phyloP scores from a whole-genome alignment of 2,329 filamentous ascomycete species.

The Trichoderma atrobrunneum region DNA sequence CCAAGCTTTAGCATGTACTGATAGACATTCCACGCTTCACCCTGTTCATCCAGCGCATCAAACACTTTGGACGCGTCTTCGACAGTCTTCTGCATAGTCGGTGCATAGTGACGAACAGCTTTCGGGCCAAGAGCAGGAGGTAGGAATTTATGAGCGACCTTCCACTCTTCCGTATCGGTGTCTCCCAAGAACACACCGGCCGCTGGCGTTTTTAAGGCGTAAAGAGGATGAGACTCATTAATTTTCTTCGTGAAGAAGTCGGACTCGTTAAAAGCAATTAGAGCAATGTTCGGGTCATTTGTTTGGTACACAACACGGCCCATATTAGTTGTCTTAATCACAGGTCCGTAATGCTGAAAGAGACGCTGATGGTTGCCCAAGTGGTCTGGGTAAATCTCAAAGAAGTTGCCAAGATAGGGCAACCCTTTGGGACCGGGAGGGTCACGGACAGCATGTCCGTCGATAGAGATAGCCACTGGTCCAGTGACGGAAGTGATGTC shows the following conservation, averaged over 20 bases:
- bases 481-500: conserved; percentile 36
- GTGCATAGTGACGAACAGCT: conserved; percentile 59
- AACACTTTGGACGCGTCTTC: conserved; percentile 50
- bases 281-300: conserved; percentile 47
- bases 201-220: conserved; percentile 41
- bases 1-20: conserved; percentile 50
- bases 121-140: conserved; percentile 58
- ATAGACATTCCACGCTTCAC: conserved; percentile 48
- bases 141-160: conserved; percentile 58
- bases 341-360: conserved; percentile 50
- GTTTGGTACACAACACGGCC: conserved; percentile 50
- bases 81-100: conserved; percentile 55
- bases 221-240: conserved; percentile 47
- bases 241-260: conserved; percentile 55
- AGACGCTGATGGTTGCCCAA: conserved; percentile 55
- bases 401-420: conserved; percentile 52
- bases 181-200: conserved; percentile 48
- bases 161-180: conserved; percentile 50
- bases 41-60: conserved; percentile 48
- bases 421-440: conserved; percentile 50
- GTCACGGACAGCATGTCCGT: conserved; percentile 47
- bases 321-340: conserved; percentile 53
- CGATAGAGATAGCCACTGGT: conserved; percentile 45
- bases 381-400: conserved; percentile 56
- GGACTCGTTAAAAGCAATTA: conserved; percentile 46